Evolutionary conservation across 2,329 filamentous ascomycete genomes (phyloP).

Genomic region (Rutstroemia sp.): DNA sequence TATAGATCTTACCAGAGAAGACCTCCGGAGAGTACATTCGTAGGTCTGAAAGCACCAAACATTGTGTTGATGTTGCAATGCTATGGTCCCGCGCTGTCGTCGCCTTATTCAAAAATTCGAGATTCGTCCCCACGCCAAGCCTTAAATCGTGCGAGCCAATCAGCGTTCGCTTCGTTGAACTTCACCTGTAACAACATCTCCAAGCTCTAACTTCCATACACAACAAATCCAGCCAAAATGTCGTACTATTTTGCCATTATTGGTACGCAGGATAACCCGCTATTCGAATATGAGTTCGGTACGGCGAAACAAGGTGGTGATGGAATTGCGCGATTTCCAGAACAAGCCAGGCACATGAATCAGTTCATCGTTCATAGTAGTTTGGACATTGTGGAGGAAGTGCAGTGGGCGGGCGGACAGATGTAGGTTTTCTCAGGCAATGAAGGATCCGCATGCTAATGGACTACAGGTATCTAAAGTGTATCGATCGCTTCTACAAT

Average conservation of each 20-base stretch:
- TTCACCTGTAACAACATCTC: not conserved
- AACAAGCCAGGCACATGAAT: conserved; percentile 87
- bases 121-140: conserved; percentile 21
- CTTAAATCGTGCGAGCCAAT: conserved; percentile 18
- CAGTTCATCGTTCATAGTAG: conserved; percentile 95
- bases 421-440: conserved; percentile 50
- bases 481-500: conserved; percentile 94
- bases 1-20: conserved; percentile 62
- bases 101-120: conserved; percentile 10
- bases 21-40: conserved; percentile 68
- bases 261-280: conserved; percentile 87
- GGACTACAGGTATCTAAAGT: conserved; percentile 75
- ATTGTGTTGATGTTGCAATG: conserved; percentile 41
- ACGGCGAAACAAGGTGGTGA: conserved; percentile 95
- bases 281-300: conserved; percentile 96
- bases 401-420: conserved; percentile 82
- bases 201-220: not conserved
- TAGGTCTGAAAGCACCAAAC: conserved; percentile 79
- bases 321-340: conserved; percentile 79
- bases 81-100: not conserved
- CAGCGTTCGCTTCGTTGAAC: conserved; percentile 13
- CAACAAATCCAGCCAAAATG: conserved; percentile 49
- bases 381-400: conserved; percentile 90
- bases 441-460: conserved; percentile 1
- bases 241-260: conserved; percentile 98